Percentiles rank a stretch among this genome's conserved stretches.
phyloP scores from a whole-genome alignment of 805 yeast genomes.

The Danielia oregonensis region DNA sequence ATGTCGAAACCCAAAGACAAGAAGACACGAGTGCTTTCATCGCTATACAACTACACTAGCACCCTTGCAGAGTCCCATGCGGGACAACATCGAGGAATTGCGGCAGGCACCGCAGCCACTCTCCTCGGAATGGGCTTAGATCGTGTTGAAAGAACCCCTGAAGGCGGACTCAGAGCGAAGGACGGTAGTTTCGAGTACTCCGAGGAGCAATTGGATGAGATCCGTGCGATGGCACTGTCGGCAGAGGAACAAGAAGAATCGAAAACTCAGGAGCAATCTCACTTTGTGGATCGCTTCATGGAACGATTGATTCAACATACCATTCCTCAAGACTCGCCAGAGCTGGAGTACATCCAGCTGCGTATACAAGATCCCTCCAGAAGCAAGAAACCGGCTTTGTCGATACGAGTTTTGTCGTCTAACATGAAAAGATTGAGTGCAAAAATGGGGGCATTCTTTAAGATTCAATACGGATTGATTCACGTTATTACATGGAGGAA shows the following conservation, averaged over 20 bases:
- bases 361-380: conserved; percentile 45
- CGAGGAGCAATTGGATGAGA: conserved; percentile 25
- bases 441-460: conserved; percentile 55
- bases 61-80: conserved; percentile 22
- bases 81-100: conserved; percentile 29
- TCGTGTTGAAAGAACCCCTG: conserved; percentile 6
- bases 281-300: conserved; percentile 56
- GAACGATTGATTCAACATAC: conserved; percentile 51
- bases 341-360: conserved; percentile 38
- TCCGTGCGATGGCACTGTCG: conserved; percentile 27
- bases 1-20: conserved; percentile 1
- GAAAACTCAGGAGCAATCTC: conserved; percentile 24
- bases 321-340: conserved; percentile 47
- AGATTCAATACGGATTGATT: conserved; percentile 56
- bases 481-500: conserved; percentile 70
- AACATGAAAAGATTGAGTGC: conserved; percentile 57
- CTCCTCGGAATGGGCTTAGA: conserved; percentile 31
- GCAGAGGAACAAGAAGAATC: conserved; percentile 22
- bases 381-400: conserved; percentile 47
- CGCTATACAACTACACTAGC: conserved; percentile 22
- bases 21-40: conserved; percentile 11
- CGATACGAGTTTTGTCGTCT: conserved; percentile 51
- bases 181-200: conserved; percentile 11
- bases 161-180: not conserved
- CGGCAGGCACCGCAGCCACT: conserved; percentile 37